Conservation (phyloP, 2,329 filamentous ascomycete species). For the Penicillium fuscoglaucum region DNA sequence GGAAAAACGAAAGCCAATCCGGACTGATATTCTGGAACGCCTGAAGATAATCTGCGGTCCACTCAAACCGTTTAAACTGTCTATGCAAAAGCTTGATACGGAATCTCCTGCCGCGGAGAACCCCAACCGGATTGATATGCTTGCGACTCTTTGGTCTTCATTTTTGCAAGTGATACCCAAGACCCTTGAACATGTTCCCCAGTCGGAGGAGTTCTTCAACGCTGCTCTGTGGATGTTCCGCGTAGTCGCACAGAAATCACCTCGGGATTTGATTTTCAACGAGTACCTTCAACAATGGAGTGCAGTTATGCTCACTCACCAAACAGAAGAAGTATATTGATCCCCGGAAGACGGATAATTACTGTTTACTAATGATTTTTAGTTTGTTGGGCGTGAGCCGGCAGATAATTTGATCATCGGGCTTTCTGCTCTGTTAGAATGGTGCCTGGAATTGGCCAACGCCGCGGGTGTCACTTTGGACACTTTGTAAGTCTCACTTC, state of each 20-base stretch:
- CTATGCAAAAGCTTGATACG: conserved; percentile 16
- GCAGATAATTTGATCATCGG: conserved; percentile 47
- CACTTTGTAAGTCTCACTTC: conserved; percentile 32
- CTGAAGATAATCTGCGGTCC: conserved; percentile 41
- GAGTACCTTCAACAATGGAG: conserved; percentile 48
- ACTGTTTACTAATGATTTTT: conserved; percentile 23
- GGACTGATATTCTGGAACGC: conserved; percentile 42
- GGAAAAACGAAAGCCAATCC: conserved; percentile 43
- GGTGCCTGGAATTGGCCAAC: conserved; percentile 43
- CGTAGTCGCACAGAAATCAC: conserved; percentile 42
- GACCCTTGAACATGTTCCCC: conserved; percentile 37
- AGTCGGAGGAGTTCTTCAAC: conserved; percentile 50
- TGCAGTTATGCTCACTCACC: conserved; percentile 44
- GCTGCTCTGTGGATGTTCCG: conserved; percentile 46
- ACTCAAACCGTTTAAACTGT: conserved; percentile 33
- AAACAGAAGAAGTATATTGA: conserved; percentile 43
- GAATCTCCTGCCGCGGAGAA: conserved; percentile 28
- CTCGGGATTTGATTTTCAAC: conserved; percentile 38
- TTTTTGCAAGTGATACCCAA: conserved; percentile 44
- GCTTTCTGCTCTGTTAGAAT: conserved; percentile 46
- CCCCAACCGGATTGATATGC: conserved; percentile 39
- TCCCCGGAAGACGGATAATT: background rate
- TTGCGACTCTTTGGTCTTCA: conserved; percentile 49
- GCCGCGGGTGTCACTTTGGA: conserved; percentile 34
- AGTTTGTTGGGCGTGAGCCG: conserved; percentile 50